These are phyloP conservation scores for Teratosphaeria zuluensis DNA, from an alignment of 2,329 filamentous ascomycete species.

Conservation along the genomic window DNA sequence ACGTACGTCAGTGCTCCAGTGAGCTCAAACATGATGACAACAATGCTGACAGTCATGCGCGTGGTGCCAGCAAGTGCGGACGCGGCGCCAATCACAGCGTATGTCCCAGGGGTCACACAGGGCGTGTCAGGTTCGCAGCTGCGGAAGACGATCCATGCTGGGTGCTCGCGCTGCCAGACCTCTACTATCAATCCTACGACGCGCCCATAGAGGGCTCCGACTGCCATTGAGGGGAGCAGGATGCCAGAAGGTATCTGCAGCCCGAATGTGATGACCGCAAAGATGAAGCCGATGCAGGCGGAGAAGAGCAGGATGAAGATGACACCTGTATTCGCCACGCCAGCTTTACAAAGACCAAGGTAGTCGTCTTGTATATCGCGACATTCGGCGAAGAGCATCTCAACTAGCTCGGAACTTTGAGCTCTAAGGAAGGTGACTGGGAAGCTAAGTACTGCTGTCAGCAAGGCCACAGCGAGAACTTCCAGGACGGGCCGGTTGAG, in stretches of 20 bases:
- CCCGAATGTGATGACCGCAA: slow-evolving; percentile 83
- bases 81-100: slow-evolving; percentile 91
- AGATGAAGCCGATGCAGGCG: slow-evolving; percentile 70
- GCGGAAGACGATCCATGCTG: slow-evolving; percentile 65
- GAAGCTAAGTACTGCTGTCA: slow-evolving; percentile 86
- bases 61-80: slow-evolving; percentile 91
- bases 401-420: slow-evolving; percentile 83
- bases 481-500: slow-evolving; percentile 64
- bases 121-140: slow-evolving; percentile 73
- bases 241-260: slow-evolving; percentile 92
- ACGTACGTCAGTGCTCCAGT: slow-evolving; percentile 97
- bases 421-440: slow-evolving; percentile 95
- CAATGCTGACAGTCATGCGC: slow-evolving; percentile 93
- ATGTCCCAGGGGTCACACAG: slow-evolving; percentile 89
- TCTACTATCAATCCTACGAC: slow-evolving; percentile 83
- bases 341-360: slow-evolving; percentile 82
- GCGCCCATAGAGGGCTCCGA: slow-evolving; percentile 82
- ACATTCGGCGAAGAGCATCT: slow-evolving; percentile 86
- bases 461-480: slow-evolving; percentile 65
- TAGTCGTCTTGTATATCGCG: slow-evolving; percentile 71
- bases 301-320: slow-evolving; percentile 77
- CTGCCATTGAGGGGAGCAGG: slow-evolving; percentile 90
- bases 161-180: slow-evolving; percentile 72
- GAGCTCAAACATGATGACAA: slow-evolving; percentile 99
- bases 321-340: slow-evolving; percentile 69